Evolutionary conservation across 1,139 yeast species (phyloP).

Genomic region (Magnusiomyces tetraspermus): DNA sequence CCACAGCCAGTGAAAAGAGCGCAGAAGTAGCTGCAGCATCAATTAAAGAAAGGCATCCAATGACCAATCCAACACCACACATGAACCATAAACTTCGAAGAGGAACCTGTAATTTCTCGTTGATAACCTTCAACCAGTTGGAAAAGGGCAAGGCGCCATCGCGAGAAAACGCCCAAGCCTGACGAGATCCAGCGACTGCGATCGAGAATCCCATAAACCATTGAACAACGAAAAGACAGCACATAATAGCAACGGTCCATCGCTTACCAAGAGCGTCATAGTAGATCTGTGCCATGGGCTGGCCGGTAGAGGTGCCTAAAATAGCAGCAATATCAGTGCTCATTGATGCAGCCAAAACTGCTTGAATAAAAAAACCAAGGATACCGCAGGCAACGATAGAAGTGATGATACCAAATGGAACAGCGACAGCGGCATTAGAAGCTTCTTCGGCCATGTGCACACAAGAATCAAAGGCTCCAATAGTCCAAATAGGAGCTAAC

Average conservation of each 20-base stretch:
- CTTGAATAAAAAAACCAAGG: constrained; percentile 49
- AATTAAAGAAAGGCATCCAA: constrained; percentile 51
- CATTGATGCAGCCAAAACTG: constrained; percentile 49
- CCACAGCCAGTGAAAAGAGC: constrained; percentile 47
- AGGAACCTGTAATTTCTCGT: constrained; percentile 46
- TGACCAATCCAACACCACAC: constrained; percentile 38
- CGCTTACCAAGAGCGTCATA: constrained; percentile 56
- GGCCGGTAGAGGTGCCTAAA: constrained; percentile 24
- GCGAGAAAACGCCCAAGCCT: constrained; percentile 79
- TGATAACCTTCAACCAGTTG: constrained; percentile 41
- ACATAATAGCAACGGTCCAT: constrained; percentile 44
- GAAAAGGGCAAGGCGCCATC: constrained; percentile 79
- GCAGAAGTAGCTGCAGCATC: constrained; percentile 55
- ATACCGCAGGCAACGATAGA: constrained; percentile 51
- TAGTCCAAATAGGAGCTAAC: constrained; percentile 47
- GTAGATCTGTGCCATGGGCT: constrained; percentile 50
- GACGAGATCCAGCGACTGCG: constrained; percentile 76
- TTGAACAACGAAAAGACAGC: constrained; percentile 26
- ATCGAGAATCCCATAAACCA: constrained; percentile 57
- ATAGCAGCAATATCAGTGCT: constrained; percentile 41
- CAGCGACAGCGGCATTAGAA: constrained; percentile 53
- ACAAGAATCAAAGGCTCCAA: constrained; percentile 54
- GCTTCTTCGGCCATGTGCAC: constrained; percentile 68
- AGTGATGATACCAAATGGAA: constrained; percentile 53
- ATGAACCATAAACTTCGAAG: constrained; percentile 51